phyloP scores from a whole-genome alignment of 768 basidiomycete genomes.

The Paxillus involutus region DNA sequence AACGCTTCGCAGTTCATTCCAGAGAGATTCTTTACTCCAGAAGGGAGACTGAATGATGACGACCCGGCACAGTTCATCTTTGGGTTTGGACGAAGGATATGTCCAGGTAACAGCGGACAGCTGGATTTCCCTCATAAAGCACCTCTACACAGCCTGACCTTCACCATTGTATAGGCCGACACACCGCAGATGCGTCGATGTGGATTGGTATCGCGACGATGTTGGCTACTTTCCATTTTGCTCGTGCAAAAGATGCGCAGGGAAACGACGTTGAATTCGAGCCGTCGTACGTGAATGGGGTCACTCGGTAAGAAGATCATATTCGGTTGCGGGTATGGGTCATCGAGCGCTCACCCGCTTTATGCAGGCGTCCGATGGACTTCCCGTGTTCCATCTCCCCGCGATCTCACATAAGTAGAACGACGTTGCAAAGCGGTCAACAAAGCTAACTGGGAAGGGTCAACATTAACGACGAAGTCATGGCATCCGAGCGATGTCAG shows the following conservation, averaged over 20 bases:
- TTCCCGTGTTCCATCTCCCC: conserved; percentile 1
- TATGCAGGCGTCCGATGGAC: background rate
- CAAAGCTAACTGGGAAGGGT: too few species aligned
- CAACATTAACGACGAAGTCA: too few species aligned
- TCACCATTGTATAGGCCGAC: conserved; percentile 4
- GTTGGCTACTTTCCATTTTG: conserved; percentile 20
- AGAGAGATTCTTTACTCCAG: background rate
- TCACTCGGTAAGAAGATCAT: background rate
- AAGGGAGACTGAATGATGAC: background rate
- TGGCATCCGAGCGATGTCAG: too few species aligned
- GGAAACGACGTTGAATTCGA: conserved; percentile 18
- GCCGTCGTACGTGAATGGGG: background rate
- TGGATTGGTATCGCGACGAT: conserved; percentile 25
- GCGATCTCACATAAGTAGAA: background rate
- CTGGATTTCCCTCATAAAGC: too few species aligned
- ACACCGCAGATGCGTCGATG: conserved; percentile 23
- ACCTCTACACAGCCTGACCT: too few species aligned
- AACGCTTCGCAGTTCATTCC: background rate
- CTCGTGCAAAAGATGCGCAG: conserved; percentile 16
- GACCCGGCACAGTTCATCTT: background rate
- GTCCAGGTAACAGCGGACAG: background rate
- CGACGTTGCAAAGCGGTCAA: too few species aligned
- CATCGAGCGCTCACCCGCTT: background rate
- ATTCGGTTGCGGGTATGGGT: background rate
- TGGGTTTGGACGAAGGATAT: conserved; percentile 1